Percentiles rank a stretch among this genome's conserved stretches.
phyloP scores from a whole-genome alignment of 768 basidiomycete genomes.

The Sistotremastrum suecicum region DNA sequence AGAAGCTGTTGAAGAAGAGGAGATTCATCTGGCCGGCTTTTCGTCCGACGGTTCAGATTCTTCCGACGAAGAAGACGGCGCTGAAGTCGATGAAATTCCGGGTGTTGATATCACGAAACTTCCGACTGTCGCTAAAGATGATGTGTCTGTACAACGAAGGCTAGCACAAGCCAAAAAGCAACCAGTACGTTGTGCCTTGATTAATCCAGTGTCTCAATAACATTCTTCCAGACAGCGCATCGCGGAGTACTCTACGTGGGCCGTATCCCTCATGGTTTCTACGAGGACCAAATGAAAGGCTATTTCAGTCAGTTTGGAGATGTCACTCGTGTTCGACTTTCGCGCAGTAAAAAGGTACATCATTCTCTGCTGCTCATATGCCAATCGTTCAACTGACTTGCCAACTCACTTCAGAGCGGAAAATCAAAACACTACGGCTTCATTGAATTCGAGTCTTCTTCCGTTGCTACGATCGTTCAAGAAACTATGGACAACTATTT shows the following conservation, averaged over 20 bases:
- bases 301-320: conserved; percentile 95
- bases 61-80: conserved; percentile 61
- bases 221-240: conserved; percentile 34
- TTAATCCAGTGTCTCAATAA: not conserved
- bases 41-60: conserved; percentile 63
- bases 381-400: not conserved
- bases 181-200: conserved; percentile 34
- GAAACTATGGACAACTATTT: conserved; percentile 99
- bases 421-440: conserved; percentile 95
- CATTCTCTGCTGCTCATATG: not conserved
- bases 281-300: conserved; percentile 82
- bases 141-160: conserved; percentile 53
- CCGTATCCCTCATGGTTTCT: conserved; percentile 93
- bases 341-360: conserved; percentile 81
- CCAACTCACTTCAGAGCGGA: conserved; percentile 52
- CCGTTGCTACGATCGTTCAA: conserved; percentile 87
- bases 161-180: conserved; percentile 41
- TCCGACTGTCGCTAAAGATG: conserved; percentile 83
- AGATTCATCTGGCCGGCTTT: conserved; percentile 47
- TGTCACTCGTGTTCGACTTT: conserved; percentile 76
- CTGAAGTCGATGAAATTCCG: conserved; percentile 34
- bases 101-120: conserved; percentile 56
- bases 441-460: conserved; percentile 81
- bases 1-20: conserved; percentile 13
- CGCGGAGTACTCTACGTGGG: conserved; percentile 82